Percentiles rank a stretch among this genome's conserved stretches.
These are phyloP conservation scores for Calonectria crousiana DNA, from an alignment of 2,329 filamentous ascomycete species.

Conservation along the genomic window DNA sequence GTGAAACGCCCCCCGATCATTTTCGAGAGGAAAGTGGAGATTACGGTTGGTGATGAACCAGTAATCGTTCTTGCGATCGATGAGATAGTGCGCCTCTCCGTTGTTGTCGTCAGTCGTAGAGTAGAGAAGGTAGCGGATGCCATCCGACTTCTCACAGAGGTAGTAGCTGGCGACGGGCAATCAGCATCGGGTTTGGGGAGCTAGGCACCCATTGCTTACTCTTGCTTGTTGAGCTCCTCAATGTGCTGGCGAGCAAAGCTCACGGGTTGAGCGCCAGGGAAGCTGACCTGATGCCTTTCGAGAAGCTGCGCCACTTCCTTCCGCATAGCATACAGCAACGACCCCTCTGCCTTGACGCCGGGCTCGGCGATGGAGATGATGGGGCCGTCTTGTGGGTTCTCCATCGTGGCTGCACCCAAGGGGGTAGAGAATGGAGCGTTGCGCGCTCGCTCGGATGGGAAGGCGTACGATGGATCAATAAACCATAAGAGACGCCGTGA, in stretches of 20 bases:
- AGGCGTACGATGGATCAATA: neutral
- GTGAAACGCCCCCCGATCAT: conserved; percentile 77
- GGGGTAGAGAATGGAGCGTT: neutral
- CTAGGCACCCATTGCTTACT: conserved; percentile 63
- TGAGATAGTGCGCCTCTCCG: conserved; percentile 85
- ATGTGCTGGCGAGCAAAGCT: conserved; percentile 88
- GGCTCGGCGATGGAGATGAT: conserved; percentile 69
- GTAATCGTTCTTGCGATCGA: conserved; percentile 98
- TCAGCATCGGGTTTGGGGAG: conserved; percentile 19
- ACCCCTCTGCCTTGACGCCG: conserved; percentile 74
- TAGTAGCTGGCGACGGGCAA: conserved; percentile 74
- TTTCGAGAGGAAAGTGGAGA: conserved; percentile 84
- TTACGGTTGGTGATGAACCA: conserved; percentile 79
- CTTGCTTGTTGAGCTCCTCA: conserved; percentile 81
- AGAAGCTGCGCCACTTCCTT: conserved; percentile 81
- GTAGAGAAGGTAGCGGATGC: conserved; percentile 95
- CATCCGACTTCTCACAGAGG: conserved; percentile 98
- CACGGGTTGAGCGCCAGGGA: conserved; percentile 94
- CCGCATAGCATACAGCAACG: conserved; percentile 73
- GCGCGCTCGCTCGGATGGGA: conserved; percentile 8
- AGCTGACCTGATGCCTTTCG: conserved; percentile 74
- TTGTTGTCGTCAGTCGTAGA: conserved; percentile 75
- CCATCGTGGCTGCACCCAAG: conserved; percentile 41
- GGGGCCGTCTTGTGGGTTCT: conserved; percentile 45
- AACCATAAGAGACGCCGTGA: neutral